Base-by-base conservation (phyloP, 495 filamentous ascomycete genomes). In the Talaromyces thailandensis region DNA sequence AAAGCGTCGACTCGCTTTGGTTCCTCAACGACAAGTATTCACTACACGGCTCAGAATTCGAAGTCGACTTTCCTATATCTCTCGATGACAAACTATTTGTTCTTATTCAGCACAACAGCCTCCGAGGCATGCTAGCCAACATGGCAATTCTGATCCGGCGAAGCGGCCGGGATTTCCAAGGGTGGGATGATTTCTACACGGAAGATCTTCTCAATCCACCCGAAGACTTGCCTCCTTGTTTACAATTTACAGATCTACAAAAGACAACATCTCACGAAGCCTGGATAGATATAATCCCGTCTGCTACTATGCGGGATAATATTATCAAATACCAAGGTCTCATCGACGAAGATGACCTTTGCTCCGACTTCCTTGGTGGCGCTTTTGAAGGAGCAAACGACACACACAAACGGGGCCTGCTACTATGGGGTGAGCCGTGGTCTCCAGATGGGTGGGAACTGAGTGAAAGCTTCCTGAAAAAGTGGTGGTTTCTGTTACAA, bases 351-450 rank as follows among this genome's bases (percentile, higher is more conserved):
- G 71, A 73, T 58, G 70, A 72, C 37, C 68, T 81, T 37, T 80
- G 73, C 66, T 64, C 68, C 35, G 75, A 79, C 63, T 69, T 75
- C 29, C 65, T 61, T 12, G 59, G 59, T 31, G 67, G 50, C 65
- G 65, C 3, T n/a, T n/a, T 23, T 5, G 25, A 61, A 24, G 59
- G 45, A 32, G n/a, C 24, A 6, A 61, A 32, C 28, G 28, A 51
- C 18, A n/a, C 37, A 5, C 18, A 50, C 18, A 40, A 35, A 11
- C 45, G 28, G 45, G 72, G 67, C 25, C 11, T 80, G 4, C 61
- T 78, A 52, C 70, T 77, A 25, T 80, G 77, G 77, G 69, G 73
- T 14, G 69, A 77, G 12, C 75, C 78, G 26, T 77, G 76, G 75
- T 58, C 68, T 32, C 43, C 63, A 1, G 62, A 58, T 5, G 66